These are phyloP conservation scores for Exophiala lecanii-corni DNA, from an alignment of 2,329 filamentous ascomycete genomes.

Conservation along the genomic window DNA sequence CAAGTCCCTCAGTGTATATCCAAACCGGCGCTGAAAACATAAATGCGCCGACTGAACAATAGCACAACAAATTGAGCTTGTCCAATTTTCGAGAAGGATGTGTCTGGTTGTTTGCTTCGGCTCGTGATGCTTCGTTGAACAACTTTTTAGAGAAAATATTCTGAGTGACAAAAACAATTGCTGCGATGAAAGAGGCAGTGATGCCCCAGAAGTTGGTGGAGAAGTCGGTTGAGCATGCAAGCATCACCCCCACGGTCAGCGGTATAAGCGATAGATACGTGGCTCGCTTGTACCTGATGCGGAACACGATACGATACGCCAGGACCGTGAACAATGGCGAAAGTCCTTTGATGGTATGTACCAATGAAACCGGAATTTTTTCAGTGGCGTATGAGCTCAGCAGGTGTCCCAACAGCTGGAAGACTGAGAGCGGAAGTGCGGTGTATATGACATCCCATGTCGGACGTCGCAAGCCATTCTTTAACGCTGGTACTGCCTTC, in stretches of 20 bases:
- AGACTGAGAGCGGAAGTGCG: conserved; percentile 84
- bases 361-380: conserved; percentile 91
- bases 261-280: conserved; percentile 90
- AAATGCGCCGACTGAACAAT: conserved; percentile 92
- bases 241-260: conserved; percentile 86
- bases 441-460: conserved; percentile 76
- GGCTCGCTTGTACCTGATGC: conserved; percentile 78
- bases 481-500: conserved; percentile 69
- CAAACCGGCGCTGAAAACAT: conserved; percentile 84
- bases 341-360: conserved; percentile 97
- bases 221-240: conserved; percentile 90
- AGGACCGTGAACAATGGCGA: conserved; percentile 93
- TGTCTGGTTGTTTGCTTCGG: conserved; percentile 67
- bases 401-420: conserved; percentile 91
- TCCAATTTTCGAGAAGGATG: conserved; percentile 74
- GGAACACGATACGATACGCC: conserved; percentile 83
- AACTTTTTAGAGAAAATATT: conserved; percentile 98
- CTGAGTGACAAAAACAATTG: conserved; percentile 91
- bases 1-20: conserved; percentile 84
- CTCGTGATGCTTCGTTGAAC: conserved; percentile 87
- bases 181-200: conserved; percentile 79
- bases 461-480: conserved; percentile 76
- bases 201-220: conserved; percentile 88
- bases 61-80: conserved; percentile 93
- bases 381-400: conserved; percentile 90